phyloP scores from a whole-genome alignment of 2,329 filamentous ascomycete genomes.

The Ustulina deusta region DNA sequence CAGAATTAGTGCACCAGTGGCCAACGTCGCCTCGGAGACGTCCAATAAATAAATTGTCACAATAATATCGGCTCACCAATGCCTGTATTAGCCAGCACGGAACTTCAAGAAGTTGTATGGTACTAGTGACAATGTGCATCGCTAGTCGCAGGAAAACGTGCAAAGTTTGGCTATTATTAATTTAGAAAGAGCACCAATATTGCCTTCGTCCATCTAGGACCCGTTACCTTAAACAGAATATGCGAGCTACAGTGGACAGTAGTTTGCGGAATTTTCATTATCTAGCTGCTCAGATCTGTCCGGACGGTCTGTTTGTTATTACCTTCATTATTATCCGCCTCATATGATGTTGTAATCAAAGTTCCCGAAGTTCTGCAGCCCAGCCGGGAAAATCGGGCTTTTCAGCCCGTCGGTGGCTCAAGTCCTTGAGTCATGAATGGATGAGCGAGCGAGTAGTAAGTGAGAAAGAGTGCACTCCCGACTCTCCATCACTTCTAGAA shows the following conservation, averaged over 20 bases:
- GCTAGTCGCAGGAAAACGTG: neutral
- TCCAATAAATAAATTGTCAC: neutral
- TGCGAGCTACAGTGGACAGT: neutral
- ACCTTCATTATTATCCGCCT: conserved; percentile 23
- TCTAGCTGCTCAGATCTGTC: neutral
- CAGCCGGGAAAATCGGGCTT: conserved; percentile 20
- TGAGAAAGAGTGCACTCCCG: neutral
- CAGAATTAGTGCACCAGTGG: neutral
- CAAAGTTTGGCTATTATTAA: neutral
- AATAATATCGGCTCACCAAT: neutral
- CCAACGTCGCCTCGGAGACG: neutral
- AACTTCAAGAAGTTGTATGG: neutral
- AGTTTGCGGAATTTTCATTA: neutral
- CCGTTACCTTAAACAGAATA: neutral
- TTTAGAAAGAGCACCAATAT: neutral
- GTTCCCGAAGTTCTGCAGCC: neutral
- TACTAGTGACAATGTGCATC: neutral
- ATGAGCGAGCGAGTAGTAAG: neutral
- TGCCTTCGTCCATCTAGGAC: neutral
- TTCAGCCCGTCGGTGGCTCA: neutral
- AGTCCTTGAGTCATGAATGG: conserved; percentile 7
- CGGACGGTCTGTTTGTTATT: conserved; percentile 4
- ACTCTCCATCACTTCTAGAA: conserved; percentile 2
- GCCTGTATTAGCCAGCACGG: neutral
- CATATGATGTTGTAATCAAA: conserved; percentile 16